Conservation (phyloP, 1,139 yeast species). For the Suhomyces wounanorum region DNA sequence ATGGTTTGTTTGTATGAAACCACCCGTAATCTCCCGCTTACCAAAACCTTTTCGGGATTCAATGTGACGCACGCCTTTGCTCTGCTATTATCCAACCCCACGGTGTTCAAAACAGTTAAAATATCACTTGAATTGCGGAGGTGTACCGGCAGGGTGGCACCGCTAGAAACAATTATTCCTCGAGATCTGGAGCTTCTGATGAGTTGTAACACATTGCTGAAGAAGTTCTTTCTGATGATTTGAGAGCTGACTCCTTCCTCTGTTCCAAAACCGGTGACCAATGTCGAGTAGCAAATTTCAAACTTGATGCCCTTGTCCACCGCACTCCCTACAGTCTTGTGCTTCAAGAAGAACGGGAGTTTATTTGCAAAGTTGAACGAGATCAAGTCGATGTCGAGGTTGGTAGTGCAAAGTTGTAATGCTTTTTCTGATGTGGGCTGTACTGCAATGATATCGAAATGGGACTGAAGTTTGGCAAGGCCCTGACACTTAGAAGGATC, state of each 20-base stretch:
- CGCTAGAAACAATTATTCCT: slow-evolving; percentile 79
- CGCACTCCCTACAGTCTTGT: slow-evolving; percentile 82
- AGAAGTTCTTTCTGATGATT: slow-evolving; percentile 55
- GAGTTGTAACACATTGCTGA: slow-evolving; percentile 71
- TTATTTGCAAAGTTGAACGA: slow-evolving; percentile 68
- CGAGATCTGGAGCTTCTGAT: slow-evolving; percentile 81
- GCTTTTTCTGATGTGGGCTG: slow-evolving; percentile 82
- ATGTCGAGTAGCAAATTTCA: slow-evolving; percentile 70
- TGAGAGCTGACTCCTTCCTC: slow-evolving; percentile 24
- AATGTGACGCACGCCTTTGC: slow-evolving; percentile 62
- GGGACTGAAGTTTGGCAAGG: slow-evolving; percentile 57
- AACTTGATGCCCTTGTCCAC: slow-evolving; percentile 79
- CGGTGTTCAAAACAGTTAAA: slow-evolving; percentile 59
- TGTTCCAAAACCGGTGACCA: slow-evolving; percentile 41
- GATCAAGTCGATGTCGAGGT: slow-evolving; percentile 76
- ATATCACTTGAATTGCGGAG: slow-evolving; percentile 71
- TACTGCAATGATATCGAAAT: slow-evolving; percentile 80
- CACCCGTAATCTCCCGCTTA: slow-evolving; percentile 71
- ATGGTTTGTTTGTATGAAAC: slow-evolving; percentile 72
- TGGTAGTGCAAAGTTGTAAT: slow-evolving; percentile 69
- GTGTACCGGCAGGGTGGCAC: slow-evolving; percentile 61
- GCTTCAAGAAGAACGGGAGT: slow-evolving; percentile 77
- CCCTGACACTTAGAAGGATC: slow-evolving; percentile 81
- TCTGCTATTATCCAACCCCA: slow-evolving; percentile 69
- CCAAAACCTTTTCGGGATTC: slow-evolving; percentile 61